Evolutionary conservation across 2,329 filamentous ascomycete genomes (phyloP).

Genomic region (Peltaster fructicola): DNA sequence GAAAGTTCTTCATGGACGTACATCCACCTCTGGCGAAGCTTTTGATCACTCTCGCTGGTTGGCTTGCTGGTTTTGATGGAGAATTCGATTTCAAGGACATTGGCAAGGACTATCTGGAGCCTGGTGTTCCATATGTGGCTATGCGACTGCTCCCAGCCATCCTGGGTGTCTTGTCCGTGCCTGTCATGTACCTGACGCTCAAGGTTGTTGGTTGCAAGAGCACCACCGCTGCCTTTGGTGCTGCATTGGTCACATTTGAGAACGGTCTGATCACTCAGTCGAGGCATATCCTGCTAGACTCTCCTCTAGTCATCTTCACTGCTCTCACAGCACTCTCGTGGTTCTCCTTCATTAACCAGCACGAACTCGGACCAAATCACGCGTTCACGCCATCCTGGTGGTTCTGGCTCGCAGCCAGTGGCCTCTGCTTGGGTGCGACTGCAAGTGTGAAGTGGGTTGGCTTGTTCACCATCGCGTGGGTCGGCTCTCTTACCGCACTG

Average conservation of each 20-base stretch:
- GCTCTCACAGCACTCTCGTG: constrained; percentile 82
- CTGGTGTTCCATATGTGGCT: constrained; percentile 85
- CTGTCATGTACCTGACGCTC: constrained; percentile 84
- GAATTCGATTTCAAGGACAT: constrained; percentile 99
- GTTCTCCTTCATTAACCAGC: constrained; percentile 87
- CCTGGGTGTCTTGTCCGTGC: constrained; percentile 72
- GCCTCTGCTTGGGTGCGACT: constrained; percentile 74
- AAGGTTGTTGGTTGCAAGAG: constrained; percentile 83
- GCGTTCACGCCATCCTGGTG: constrained; percentile 88
- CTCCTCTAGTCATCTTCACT: constrained; percentile 82
- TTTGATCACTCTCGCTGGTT: constrained; percentile 86
- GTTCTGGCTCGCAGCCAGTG: constrained; percentile 88
- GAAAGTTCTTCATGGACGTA: constrained; percentile 99
- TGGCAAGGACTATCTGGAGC: constrained; percentile 94
- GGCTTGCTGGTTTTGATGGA: constrained; percentile 85
- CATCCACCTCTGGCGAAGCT: constrained; percentile 94
- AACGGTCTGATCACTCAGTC: constrained; percentile 93
- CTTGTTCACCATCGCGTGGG: constrained; percentile 96
- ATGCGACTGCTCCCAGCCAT: constrained; percentile 91
- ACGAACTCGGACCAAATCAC: constrained; percentile 75
- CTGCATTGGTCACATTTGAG: constrained; percentile 82
- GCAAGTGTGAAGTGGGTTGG: constrained; percentile 98
- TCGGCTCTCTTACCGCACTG: constrained; percentile 72
- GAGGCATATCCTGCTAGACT: constrained; percentile 87
- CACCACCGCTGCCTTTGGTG: constrained; percentile 64